Evolutionary conservation across 2,329 filamentous ascomycete genomes (phyloP).

Genomic region (Fusarium pilosicola): DNA sequence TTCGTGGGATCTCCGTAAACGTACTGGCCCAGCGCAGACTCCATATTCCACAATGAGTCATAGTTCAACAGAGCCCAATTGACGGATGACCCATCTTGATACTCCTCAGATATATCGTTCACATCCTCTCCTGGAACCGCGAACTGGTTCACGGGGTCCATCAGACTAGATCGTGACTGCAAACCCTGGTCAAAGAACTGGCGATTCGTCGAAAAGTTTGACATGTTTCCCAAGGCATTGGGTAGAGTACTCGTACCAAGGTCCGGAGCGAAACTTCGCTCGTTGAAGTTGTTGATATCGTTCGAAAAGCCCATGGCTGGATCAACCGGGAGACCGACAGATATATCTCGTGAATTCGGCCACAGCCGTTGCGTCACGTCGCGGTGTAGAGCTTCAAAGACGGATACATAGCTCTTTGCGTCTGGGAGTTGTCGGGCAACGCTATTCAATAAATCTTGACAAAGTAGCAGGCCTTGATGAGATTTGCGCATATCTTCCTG

Average conservation of each 20-base stretch:
- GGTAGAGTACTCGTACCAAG: not conserved
- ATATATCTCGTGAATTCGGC: not conserved
- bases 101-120: not conserved
- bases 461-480: not conserved
- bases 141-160: not conserved
- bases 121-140: not conserved
- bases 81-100: not conserved
- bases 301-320: not conserved
- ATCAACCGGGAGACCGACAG: not conserved
- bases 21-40: slow-evolving; percentile 22
- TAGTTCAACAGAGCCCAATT: slow-evolving; percentile 25
- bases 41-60: slow-evolving; percentile 28
- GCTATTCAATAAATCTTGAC: not conserved
- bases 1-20: slow-evolving; percentile 13
- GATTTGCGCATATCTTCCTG: slow-evolving; percentile 2
- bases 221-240: not conserved
- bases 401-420: slow-evolving; percentile 27
- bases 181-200: not conserved
- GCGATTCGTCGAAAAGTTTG: not conserved
- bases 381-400: slow-evolving; percentile 25
- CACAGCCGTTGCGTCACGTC: slow-evolving; percentile 19
- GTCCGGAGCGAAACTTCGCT: fast-evolving
- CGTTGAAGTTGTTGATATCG: not conserved
- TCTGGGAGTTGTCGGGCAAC: slow-evolving; percentile 28
- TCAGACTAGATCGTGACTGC: fast-evolving